Evolutionary conservation across 108 stramenopile genomes (phyloP).

Genomic region (Cyclotella choctawhatcheeana): DNA sequence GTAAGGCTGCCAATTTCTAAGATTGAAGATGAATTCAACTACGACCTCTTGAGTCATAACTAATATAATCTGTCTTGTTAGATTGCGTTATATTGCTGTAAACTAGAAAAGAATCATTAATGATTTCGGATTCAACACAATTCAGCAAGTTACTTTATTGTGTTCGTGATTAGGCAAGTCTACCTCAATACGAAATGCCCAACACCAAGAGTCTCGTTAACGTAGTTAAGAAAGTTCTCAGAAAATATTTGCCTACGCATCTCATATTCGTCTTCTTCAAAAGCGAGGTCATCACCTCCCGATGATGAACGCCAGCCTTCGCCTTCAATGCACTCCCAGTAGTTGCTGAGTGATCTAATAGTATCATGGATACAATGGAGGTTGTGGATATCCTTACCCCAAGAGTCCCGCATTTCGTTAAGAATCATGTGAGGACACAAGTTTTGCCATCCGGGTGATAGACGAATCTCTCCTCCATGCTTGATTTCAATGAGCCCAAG

Average conservation of each 20-base stretch:
- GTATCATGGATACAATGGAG: conserved; percentile 42
- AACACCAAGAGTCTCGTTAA: conserved; percentile 60
- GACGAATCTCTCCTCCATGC: conserved; percentile 34
- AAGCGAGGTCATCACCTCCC: conserved; percentile 60
- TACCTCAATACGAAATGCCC: conserved; percentile 82
- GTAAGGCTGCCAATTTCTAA: too few relatives aligned
- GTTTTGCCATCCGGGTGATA: conserved; percentile 62
- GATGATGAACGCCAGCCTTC: conserved; percentile 46
- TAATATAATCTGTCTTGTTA: neutral
- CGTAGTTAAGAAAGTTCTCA: conserved; percentile 48
- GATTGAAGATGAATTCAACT: conserved; percentile 37
- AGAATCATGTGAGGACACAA: conserved; percentile 66
- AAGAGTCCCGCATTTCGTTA: conserved; percentile 66
- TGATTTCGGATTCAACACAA: too few relatives aligned
- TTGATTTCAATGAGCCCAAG: conserved; percentile 57
- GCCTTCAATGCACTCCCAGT: conserved; percentile 55
- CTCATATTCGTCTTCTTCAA: conserved; percentile 63
- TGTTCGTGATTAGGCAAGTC: too few relatives aligned
- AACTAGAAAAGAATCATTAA: too few relatives aligned
- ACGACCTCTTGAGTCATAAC: conserved; percentile 16
- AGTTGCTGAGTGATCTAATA: conserved; percentile 30
- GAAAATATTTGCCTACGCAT: conserved; percentile 70
- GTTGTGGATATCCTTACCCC: conserved; percentile 65
- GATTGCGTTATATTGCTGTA: too few relatives aligned
- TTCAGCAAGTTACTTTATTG: too few relatives aligned